Conservation (phyloP, 345 rosid genomes). For the Bruguiera parviflora region DNA sequence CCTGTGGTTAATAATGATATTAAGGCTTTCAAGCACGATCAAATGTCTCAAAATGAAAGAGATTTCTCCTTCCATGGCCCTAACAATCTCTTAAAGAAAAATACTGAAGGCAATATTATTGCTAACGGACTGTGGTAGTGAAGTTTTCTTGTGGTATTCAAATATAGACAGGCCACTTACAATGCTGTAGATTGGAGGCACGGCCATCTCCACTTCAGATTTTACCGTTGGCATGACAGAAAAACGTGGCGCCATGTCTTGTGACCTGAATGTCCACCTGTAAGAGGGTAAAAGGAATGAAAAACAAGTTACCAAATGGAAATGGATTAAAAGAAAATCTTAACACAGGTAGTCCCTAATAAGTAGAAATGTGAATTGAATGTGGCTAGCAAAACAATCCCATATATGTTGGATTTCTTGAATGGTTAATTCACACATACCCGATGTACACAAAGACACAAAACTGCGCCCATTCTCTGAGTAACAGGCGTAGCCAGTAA, state of each 20-base stretch:
- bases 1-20: no score
- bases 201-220: slow-evolving; percentile 40
- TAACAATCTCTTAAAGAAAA: no score
- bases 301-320: slow-evolving; percentile 3
- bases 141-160: neutral
- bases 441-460: slow-evolving; percentile 84
- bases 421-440: slow-evolving; percentile 35
- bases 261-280: slow-evolving; percentile 95
- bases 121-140: neutral
- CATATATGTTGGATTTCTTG: neutral
- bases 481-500: slow-evolving; percentile 75
- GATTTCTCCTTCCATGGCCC: no score
- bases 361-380: neutral
- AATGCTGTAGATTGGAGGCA: slow-evolving; percentile 76
- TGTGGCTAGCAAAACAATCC: neutral
- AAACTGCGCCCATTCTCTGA: slow-evolving; percentile 87
- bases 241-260: slow-evolving; percentile 74
- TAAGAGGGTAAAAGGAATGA: neutral
- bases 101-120: neutral
- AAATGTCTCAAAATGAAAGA: no score
- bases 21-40: no score
- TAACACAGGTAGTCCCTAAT: no score
- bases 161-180: slow-evolving; percentile 41
- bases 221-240: slow-evolving; percentile 74
- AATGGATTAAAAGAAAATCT: neutral